A percentile compares a stretch with the other conserved stretches of the same genome.
Evolutionary conservation across 2,329 filamentous ascomycete species (phyloP).

Genomic region (Elsinoe ampelina): DNA sequence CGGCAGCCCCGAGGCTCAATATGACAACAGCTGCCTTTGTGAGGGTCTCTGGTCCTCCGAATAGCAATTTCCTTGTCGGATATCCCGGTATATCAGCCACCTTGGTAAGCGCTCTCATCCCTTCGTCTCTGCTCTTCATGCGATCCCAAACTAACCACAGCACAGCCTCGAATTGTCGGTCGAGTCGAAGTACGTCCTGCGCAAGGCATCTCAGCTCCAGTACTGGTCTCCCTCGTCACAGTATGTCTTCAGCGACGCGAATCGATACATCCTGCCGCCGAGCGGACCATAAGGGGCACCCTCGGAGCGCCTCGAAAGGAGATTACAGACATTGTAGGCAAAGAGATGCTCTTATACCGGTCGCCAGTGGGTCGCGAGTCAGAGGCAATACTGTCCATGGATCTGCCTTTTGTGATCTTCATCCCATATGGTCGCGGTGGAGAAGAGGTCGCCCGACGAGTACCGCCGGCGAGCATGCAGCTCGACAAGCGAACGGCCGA

Average conservation of each 20-base stretch:
- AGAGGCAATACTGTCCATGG: slow-evolving; percentile 89
- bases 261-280: slow-evolving; percentile 91
- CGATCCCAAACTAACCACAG: not conserved
- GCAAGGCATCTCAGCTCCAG: slow-evolving; percentile 76
- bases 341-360: slow-evolving; percentile 85
- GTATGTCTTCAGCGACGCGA: slow-evolving; percentile 90
- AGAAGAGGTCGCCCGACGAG: slow-evolving; percentile 78
- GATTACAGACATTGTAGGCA: slow-evolving; percentile 84
- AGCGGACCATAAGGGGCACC: slow-evolving; percentile 87
- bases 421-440: slow-evolving; percentile 90
- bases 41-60: slow-evolving; percentile 92
- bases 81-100: slow-evolving; percentile 98
- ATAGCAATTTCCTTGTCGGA: slow-evolving; percentile 91
- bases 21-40: slow-evolving; percentile 60
- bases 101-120: slow-evolving; percentile 41
- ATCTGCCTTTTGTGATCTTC: slow-evolving; percentile 92
- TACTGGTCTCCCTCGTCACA: slow-evolving; percentile 83
- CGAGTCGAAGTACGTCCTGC: slow-evolving; percentile 92
- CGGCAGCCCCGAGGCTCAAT: slow-evolving; percentile 10
- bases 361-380: slow-evolving; percentile 75
- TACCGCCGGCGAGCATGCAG: slow-evolving; percentile 86
- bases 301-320: slow-evolving; percentile 84
- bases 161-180: slow-evolving; percentile 87
- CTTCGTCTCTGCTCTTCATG: not conserved
- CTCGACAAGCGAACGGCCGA: slow-evolving; percentile 89